These are phyloP conservation scores for Leucoagaricus sp. DNA, from an alignment of 1,284 basidiomycete genomes.

Conservation along the genomic window DNA sequence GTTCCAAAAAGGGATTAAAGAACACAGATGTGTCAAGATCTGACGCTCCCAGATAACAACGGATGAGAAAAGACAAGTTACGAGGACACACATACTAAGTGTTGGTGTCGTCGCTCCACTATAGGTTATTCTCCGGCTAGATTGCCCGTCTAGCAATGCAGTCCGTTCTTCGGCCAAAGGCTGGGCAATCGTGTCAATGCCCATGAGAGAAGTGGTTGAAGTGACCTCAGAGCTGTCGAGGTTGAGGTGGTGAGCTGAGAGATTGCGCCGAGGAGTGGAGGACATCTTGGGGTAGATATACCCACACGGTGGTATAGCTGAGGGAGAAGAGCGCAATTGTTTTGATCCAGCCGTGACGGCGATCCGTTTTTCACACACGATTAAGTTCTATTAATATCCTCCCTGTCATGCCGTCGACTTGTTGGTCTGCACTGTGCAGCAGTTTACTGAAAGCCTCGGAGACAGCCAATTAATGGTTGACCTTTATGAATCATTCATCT, in stretches of 20 bases:
- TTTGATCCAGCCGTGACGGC: conserved; percentile 1
- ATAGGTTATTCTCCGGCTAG: conserved; percentile 10
- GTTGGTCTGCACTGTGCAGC: too few relatives aligned
- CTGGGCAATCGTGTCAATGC: conserved; percentile 14
- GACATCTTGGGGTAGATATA: conserved; percentile 11
- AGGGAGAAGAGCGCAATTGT: background rate
- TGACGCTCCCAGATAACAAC: background rate
- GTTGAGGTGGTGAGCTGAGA: background rate
- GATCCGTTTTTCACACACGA: background rate
- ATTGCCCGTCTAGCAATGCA: conserved; percentile 13
- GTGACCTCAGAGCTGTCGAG: background rate
- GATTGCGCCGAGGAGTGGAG: background rate
- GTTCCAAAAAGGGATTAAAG: conserved; percentile 9
- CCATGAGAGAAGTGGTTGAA: conserved; percentile 16
- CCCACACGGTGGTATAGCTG: background rate
- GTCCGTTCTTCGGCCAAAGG: conserved; percentile 13
- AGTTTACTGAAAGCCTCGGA: too few relatives aligned
- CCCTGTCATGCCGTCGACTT: too few relatives aligned
- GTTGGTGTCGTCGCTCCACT: conserved; percentile 10
- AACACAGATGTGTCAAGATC: background rate
- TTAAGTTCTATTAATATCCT: background rate
- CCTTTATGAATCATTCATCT: too few relatives aligned
- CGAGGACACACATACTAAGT: conserved; percentile 1
- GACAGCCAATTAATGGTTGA: too few relatives aligned
- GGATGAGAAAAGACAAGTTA: background rate